A percentile compares a stretch with the other conserved stretches of the same genome.
These are phyloP conservation scores for Lindgomyces ingoldianus DNA, from an alignment of 495 filamentous ascomycete species.

Conservation along the genomic window DNA sequence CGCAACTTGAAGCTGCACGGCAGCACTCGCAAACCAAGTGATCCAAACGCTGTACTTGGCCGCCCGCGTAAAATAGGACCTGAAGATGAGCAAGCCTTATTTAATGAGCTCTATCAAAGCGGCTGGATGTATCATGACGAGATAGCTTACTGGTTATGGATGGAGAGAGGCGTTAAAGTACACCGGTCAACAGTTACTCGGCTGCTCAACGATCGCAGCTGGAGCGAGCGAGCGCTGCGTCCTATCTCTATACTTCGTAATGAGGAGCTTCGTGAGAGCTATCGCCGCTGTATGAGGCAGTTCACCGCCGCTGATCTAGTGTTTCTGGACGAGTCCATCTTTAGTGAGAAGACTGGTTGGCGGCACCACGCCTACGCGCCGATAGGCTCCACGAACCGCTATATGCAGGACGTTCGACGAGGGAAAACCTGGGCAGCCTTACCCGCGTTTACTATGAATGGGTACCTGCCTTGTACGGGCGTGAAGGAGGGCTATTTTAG, in stretches of 20 bases:
- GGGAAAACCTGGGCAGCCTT: conserved; percentile 1
- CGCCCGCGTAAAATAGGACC: not conserved
- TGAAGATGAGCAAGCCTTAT: not conserved
- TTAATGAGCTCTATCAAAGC: not conserved
- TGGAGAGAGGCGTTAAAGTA: not conserved
- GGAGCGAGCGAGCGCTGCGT: not conserved
- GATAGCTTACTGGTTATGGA: not conserved
- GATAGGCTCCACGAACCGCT: not conserved
- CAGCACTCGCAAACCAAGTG: not conserved
- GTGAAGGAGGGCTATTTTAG: conserved; percentile 3
- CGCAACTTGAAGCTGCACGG: not conserved
- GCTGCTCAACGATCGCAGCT: not conserved
- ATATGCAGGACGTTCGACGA: not conserved
- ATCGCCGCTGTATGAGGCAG: not conserved
- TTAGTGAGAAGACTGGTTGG: conserved; percentile 15
- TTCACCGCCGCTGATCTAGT: conserved; percentile 1
- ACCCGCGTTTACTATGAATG: conserved; percentile 4
- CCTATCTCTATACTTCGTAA: not conserved
- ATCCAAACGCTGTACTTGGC: not conserved
- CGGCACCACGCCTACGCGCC: conserved; percentile 9
- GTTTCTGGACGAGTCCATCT: conserved; percentile 3
- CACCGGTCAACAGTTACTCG: not conserved
- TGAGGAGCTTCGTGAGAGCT: not conserved
- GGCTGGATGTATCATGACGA: conserved; percentile 6
- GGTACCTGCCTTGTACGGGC: conserved; percentile 8